Conservation (phyloP, 352 stramenopile genomes). For the Phytophthora ramorum region DNA sequence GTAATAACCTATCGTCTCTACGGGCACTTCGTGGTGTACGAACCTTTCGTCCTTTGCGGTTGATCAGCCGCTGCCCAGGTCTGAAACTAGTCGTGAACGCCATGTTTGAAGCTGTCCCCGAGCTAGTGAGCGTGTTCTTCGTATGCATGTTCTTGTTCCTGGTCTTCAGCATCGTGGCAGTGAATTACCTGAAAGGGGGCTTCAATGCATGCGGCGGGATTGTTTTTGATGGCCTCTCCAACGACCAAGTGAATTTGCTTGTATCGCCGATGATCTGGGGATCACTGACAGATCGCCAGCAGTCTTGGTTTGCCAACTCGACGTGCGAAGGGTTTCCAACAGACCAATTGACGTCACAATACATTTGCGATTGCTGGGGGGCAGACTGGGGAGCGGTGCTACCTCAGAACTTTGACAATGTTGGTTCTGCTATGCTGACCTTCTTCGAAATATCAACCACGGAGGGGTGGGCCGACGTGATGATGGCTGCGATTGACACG, state of each 20-base stretch:
- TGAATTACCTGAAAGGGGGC: conserved; percentile 92
- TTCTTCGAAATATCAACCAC: conserved; percentile 94
- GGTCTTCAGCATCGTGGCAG: conserved; percentile 95
- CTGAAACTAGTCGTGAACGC: conserved; percentile 92
- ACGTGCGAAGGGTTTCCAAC: conserved; percentile 46
- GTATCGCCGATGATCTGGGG: conserved; percentile 47
- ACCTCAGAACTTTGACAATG: conserved; percentile 85
- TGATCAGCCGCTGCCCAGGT: conserved; percentile 84
- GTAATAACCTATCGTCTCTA: conserved; percentile 58
- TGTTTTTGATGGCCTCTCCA: too few relatives aligned
- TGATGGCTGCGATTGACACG: conserved; percentile 86
- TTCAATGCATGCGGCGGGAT: conserved; percentile 88
- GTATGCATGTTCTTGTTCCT: too few relatives aligned
- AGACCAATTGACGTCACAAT: conserved; percentile 51
- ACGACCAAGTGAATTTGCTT: conserved; percentile 58
- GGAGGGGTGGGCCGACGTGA: conserved; percentile 91
- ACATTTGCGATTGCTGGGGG: conserved; percentile 65
- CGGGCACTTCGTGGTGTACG: conserved; percentile 80
- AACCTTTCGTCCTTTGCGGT: conserved; percentile 88
- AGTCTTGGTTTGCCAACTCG: conserved; percentile 52
- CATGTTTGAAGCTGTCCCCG: conserved; percentile 83
- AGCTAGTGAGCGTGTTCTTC: conserved; percentile 90
- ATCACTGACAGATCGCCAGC: conserved; percentile 28
- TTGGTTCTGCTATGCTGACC: conserved; percentile 68
- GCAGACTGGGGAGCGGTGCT: conserved; percentile 48